Conservation (phyloP, 129 eudicot species). For the Escallonia rubra region DNA sequence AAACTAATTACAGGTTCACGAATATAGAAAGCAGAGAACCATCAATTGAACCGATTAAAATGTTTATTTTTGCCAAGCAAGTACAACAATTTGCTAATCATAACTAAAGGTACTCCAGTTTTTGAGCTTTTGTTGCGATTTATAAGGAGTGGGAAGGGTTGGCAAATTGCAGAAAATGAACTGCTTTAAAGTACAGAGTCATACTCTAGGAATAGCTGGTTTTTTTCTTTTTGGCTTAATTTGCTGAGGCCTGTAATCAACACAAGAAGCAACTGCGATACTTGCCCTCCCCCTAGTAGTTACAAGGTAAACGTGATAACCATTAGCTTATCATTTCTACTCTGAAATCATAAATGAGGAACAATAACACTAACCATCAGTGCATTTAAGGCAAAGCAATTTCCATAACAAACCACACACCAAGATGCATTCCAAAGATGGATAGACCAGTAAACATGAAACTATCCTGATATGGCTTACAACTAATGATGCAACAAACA, state of each 20-base stretch:
- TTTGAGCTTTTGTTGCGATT: too few relatives aligned
- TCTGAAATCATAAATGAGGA: not conserved
- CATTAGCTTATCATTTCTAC: too few relatives aligned
- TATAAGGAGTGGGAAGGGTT: too few relatives aligned
- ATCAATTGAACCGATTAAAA: too few relatives aligned
- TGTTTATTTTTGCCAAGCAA: too few relatives aligned
- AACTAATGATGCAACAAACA: too few relatives aligned
- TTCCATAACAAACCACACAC: too few relatives aligned
- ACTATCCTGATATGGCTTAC: too few relatives aligned
- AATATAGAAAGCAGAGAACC: not conserved
- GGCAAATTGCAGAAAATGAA: not conserved
- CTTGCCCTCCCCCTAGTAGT: slow-evolving; percentile 84
- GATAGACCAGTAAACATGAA: too few relatives aligned
- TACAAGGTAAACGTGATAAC: not conserved
- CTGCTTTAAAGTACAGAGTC: not conserved
- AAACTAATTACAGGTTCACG: not conserved
- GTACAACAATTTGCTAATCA: too few relatives aligned
- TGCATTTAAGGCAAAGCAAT: not conserved
- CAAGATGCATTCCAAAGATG: too few relatives aligned
- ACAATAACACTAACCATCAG: not conserved
- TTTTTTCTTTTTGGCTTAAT: slow-evolving; percentile 56
- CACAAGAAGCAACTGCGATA: slow-evolving; percentile 61
- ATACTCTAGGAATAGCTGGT: slow-evolving; percentile 80
- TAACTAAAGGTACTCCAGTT: too few relatives aligned
- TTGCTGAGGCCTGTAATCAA: slow-evolving; percentile 37